Conservation (phyloP, 768 basidiomycete genomes). For the Tubosaeta sp. region DNA sequence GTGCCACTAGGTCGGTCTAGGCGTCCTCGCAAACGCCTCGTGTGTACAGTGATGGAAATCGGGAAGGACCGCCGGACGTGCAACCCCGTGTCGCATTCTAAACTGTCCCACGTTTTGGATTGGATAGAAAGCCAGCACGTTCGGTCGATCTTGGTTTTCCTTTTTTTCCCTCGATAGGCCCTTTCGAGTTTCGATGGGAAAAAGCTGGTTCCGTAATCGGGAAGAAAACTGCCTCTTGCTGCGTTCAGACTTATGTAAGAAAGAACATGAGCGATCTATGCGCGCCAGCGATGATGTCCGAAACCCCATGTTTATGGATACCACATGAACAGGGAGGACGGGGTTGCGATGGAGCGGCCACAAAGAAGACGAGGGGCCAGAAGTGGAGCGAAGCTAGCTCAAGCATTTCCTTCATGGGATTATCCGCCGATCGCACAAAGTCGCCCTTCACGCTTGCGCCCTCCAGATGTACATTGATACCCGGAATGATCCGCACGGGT, state of each 20-base stretch:
- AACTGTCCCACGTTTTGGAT: neutral
- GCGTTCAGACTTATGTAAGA: neutral
- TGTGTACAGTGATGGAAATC: conserved; percentile 9
- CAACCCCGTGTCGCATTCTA: neutral
- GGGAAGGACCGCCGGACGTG: neutral
- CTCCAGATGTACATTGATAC: conserved; percentile 6
- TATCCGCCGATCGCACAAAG: conserved; percentile 13
- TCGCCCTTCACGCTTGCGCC: conserved; percentile 15
- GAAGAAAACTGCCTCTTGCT: conserved; percentile 1
- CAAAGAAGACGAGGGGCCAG: neutral
- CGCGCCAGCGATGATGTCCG: conserved; percentile 2
- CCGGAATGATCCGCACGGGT: conserved; percentile 26
- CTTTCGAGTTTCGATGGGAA: neutral
- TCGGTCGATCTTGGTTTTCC: neutral
- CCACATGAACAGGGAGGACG: neutral
- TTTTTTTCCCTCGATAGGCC: neutral
- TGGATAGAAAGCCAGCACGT: neutral
- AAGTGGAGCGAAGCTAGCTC: conserved; percentile 4
- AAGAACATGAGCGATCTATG: neutral
- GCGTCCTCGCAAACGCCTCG: conserved; percentile 22
- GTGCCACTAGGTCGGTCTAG: conserved; percentile 1
- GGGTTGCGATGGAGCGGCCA: neutral
- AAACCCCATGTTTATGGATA: neutral
- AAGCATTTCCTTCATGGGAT: neutral
- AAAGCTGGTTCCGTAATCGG: neutral